Conservation (phyloP, 192 early-diverging fungal species). For the Umbelopsis isabellina region DNA sequence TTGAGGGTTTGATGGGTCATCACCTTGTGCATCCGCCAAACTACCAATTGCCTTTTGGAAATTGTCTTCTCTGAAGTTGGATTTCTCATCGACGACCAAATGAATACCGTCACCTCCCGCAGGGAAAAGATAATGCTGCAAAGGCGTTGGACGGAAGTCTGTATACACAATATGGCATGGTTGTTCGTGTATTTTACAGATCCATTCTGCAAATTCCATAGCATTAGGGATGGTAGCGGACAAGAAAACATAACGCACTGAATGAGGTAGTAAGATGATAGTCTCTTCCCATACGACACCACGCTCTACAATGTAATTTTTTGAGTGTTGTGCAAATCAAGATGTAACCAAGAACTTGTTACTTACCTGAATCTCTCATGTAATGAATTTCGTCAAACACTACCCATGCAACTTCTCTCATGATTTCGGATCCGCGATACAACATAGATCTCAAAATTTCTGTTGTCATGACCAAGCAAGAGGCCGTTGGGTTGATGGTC, state of each 20-base stretch:
- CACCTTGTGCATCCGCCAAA: conserved; percentile 66
- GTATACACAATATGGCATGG: conserved; percentile 99
- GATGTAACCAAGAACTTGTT: background rate
- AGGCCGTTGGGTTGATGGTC: conserved; percentile 91
- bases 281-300: conserved; percentile 99
- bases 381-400: conserved; percentile 99
- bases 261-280: conserved; percentile 91
- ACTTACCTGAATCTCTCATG: conserved; percentile 87
- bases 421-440: conserved; percentile 93
- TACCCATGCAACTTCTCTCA: conserved; percentile 97
- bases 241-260: conserved; percentile 91
- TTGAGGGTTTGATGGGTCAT: conserved; percentile 54
- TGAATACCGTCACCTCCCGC: conserved; percentile 91
- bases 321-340: background rate
- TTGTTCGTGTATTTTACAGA: conserved; percentile 91
- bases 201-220: conserved; percentile 99
- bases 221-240: conserved; percentile 99
- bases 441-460: conserved; percentile 98
- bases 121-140: conserved; percentile 97
- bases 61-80: conserved; percentile 92
- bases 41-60: conserved; percentile 88
- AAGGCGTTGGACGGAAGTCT: conserved; percentile 93
- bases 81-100: conserved; percentile 95
- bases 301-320: conserved; percentile 60
- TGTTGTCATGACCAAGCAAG: conserved; percentile 97